Evolutionary conservation across 768 basidiomycete genomes (phyloP).

Genomic region (Tulasnella sp.): DNA sequence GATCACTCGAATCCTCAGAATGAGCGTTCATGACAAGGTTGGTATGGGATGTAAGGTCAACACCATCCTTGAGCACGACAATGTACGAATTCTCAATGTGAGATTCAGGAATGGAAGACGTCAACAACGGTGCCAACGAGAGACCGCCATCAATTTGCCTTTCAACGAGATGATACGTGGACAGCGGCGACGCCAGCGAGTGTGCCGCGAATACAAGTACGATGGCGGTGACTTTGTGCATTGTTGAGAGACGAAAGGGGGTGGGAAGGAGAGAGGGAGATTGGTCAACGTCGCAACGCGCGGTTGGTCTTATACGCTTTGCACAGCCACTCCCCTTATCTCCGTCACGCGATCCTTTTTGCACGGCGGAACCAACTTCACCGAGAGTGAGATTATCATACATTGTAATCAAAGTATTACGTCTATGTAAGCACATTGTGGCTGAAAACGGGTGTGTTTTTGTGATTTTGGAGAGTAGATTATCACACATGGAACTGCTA

Average conservation of each 20-base stretch:
- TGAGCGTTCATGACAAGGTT: slow-evolving; percentile 60
- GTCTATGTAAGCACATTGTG: no score
- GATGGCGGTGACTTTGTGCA: slow-evolving; percentile 6
- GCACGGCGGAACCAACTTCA: no score
- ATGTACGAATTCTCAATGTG: slow-evolving; percentile 85
- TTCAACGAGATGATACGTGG: slow-evolving; percentile 8
- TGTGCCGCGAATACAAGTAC: slow-evolving; percentile 1
- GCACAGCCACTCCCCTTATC: no score
- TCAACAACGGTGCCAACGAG: slow-evolving; percentile 4
- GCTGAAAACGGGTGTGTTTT: no score
- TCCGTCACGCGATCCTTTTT: no score
- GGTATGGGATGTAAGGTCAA: slow-evolving; percentile 55
- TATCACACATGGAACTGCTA: no score
- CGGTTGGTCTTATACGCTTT: no score
- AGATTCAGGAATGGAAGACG: not conserved
- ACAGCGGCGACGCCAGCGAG: slow-evolving; percentile 7
- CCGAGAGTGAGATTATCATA: no score
- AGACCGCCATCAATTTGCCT: no score
- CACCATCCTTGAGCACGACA: slow-evolving; percentile 67
- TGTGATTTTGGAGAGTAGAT: no score
- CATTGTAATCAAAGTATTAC: no score
- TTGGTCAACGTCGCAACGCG: no score
- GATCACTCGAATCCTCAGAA: slow-evolving; percentile 29
- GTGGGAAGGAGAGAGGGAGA: slow-evolving; percentile 2
- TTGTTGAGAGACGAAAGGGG: not conserved